These are phyloP conservation scores for Fusarium sp. DNA, from an alignment of 2,329 filamentous ascomycete species.

Conservation along the genomic window DNA sequence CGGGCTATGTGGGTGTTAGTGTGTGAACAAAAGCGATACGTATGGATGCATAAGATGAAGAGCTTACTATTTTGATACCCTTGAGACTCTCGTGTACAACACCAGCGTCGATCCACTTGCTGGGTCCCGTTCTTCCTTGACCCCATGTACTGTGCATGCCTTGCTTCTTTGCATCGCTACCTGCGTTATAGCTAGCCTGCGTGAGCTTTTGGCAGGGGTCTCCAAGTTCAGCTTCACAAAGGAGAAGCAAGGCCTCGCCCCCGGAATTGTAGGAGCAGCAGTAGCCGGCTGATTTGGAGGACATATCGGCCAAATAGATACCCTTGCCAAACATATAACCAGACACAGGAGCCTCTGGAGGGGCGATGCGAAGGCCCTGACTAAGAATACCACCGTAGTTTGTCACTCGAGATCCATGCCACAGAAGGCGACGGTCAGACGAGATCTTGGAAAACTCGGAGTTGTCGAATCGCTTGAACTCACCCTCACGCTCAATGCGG, in stretches of 20 bases:
- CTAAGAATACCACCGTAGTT: conserved; percentile 91
- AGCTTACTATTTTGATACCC: conserved; percentile 77
- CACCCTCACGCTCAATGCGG: conserved; percentile 81
- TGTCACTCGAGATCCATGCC: conserved; percentile 87
- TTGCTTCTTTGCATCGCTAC: conserved; percentile 69
- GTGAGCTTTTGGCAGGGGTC: conserved; percentile 77
- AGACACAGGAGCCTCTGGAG: conserved; percentile 81
- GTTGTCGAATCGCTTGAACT: conserved; percentile 75
- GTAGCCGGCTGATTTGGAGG: conserved; percentile 85
- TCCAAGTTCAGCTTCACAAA: conserved; percentile 85
- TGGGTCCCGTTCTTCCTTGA: conserved; percentile 73
- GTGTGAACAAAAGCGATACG: background rate
- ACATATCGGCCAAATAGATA: conserved; percentile 89
- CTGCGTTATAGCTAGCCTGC: conserved; percentile 71
- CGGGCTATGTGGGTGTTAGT: conserved; percentile 58
- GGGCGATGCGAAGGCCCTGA: conserved; percentile 90
- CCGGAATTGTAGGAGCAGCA: conserved; percentile 73
- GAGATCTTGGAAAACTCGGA: conserved; percentile 65
- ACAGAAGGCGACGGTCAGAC: conserved; percentile 82
- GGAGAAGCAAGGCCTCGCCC: conserved; percentile 79
- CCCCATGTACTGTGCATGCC: conserved; percentile 79
- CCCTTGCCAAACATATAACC: conserved; percentile 95
- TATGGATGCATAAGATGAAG: background rate
- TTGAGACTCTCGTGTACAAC: conserved; percentile 73
- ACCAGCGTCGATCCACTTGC: conserved; percentile 80